Evolutionary conservation across 2,329 filamentous ascomycete genomes (phyloP).

Genomic region (Sporothrix inflata): DNA sequence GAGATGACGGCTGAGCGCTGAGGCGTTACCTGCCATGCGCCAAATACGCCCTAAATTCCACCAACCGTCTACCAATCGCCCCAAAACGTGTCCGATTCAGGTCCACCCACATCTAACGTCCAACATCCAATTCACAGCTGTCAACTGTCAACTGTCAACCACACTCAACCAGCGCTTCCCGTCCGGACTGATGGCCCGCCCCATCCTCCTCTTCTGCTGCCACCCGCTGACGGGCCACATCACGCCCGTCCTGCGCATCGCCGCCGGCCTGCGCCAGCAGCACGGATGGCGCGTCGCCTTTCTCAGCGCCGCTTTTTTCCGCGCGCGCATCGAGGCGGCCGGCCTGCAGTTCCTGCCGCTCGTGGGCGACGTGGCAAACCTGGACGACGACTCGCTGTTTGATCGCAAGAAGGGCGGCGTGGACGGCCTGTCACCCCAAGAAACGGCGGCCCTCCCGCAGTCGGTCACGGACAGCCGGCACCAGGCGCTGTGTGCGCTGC

Average conservation of each 20-base stretch:
- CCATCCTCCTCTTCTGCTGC: slow-evolving; percentile 41
- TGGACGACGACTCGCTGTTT: slow-evolving; percentile 40
- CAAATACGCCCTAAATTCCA: not conserved
- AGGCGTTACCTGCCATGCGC: not conserved
- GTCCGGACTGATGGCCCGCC: slow-evolving; percentile 4
- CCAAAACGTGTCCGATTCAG: not conserved
- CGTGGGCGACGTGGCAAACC: slow-evolving; percentile 40
- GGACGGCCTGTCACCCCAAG: slow-evolving; percentile 27
- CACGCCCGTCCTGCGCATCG: slow-evolving; percentile 43
- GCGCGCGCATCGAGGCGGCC: slow-evolving; percentile 40
- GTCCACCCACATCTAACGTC: not conserved
- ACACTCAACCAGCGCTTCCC: not conserved
- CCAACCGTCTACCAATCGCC: not conserved
- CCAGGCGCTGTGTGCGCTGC: slow-evolving; percentile 42
- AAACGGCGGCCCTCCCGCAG: slow-evolving; percentile 26
- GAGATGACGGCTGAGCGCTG: not conserved
- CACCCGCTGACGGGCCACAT: slow-evolving; percentile 46
- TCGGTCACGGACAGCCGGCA: slow-evolving; percentile 41
- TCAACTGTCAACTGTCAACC: not conserved
- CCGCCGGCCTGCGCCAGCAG: slow-evolving; percentile 37
- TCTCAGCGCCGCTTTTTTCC: slow-evolving; percentile 44
- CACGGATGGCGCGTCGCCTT: slow-evolving; percentile 43
- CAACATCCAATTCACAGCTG: not conserved
- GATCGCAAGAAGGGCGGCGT: slow-evolving; percentile 10
- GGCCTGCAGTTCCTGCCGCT: slow-evolving; percentile 43